Percentiles rank a stretch among this genome's conserved stretches.
Conservation (phyloP, 371 early-diverging fungal genomes). For the Mucor racemosus region DNA sequence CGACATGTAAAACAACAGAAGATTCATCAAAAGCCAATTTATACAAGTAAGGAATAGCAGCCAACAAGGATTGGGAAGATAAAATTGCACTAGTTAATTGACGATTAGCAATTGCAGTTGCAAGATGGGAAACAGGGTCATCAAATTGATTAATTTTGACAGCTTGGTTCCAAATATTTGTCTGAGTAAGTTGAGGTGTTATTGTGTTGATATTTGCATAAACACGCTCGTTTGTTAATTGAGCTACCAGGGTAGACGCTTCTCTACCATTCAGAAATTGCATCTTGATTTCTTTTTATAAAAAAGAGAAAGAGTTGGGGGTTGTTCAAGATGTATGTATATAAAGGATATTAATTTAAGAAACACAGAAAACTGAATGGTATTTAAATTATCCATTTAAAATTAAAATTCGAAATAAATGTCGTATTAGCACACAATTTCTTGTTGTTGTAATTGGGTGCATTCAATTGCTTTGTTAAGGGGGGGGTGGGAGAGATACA, state of each 20-base stretch:
- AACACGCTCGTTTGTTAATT: conserved; percentile 11
- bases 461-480: not conserved
- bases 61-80: conserved; percentile 53
- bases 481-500: not conserved
- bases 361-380: not conserved
- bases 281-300: not conserved
- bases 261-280: conserved; percentile 13
- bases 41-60: conserved; percentile 66
- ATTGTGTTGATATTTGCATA: not conserved
- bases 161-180: conserved; percentile 10
- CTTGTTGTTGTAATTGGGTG: not conserved
- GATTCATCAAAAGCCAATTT: conserved; percentile 47
- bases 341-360: too few species aligned
- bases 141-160: not conserved
- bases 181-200: not conserved
- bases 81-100: conserved; percentile 14
- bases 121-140: conserved; percentile 8
- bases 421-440: not conserved
- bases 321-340: too few species aligned
- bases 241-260: not conserved
- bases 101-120: not conserved
- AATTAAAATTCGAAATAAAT: not conserved
- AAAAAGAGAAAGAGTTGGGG: not conserved
- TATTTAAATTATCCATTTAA: not conserved
- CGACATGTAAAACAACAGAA: conserved; percentile 58